These are phyloP conservation scores for Lippia alba DNA, from an alignment of 305 asterid genomes.

Conservation along the genomic window DNA sequence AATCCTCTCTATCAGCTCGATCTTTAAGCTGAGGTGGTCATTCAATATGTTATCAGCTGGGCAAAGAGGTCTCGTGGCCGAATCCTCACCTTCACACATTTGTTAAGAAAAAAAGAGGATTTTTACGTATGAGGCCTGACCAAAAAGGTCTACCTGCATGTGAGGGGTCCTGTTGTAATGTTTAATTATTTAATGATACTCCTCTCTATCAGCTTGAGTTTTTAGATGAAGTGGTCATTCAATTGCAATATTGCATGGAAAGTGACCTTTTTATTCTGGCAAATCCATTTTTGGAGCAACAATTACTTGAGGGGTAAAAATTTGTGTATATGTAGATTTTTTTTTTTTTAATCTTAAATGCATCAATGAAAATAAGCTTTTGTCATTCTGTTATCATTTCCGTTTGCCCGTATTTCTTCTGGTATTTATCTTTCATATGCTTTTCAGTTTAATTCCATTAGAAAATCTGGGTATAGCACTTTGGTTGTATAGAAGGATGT, in stretches of 20 bases:
- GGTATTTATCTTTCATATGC: conserved; percentile 16
- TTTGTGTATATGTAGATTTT: not conserved
- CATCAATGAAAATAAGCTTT: not conserved
- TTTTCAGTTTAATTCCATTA: conserved; percentile 16
- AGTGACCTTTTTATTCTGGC: not conserved
- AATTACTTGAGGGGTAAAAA: conserved; percentile 4
- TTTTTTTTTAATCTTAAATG: not conserved
- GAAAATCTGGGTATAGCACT: conserved; percentile 26
- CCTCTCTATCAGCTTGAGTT: too few species aligned
- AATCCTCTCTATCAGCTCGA: too few species aligned
- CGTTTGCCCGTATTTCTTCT: not conserved
- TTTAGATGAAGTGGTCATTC: too few species aligned
- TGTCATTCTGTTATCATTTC: not conserved
- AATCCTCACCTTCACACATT: too few species aligned
- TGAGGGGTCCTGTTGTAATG: too few species aligned
- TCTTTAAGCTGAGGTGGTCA: too few species aligned
- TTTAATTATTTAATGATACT: too few species aligned
- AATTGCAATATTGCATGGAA: not conserved
- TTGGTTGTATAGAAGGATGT: conserved; percentile 29
- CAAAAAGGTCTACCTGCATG: too few species aligned
- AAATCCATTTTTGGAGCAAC: not conserved
- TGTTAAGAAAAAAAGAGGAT: too few species aligned
- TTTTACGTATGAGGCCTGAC: too few species aligned
- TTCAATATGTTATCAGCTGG: too few species aligned
- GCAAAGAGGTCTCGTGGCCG: too few species aligned